Base-by-base conservation (phyloP, 768 basidiomycete genomes). In the Agrocybe chaxingu region DNA sequence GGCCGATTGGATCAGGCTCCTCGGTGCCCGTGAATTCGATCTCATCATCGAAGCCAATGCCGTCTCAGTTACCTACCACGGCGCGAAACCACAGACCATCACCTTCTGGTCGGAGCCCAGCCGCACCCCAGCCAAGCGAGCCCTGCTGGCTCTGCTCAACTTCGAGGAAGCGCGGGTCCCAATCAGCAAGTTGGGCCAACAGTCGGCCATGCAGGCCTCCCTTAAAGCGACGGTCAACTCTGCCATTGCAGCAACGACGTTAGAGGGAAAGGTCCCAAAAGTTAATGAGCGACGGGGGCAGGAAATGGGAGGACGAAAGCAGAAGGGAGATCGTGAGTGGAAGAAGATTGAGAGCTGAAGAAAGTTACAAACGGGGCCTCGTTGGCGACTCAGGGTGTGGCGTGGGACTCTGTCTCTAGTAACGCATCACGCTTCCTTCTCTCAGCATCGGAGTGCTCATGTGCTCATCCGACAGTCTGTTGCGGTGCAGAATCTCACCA, bases 1-100 rank as follows among this genome's bases (percentile, higher is more conserved):
- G 72, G 52, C 59, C 2, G 66, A 68, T 19, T 75, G 71, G 72
- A 69, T 73, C 53, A 43, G 52, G 2, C 59, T 64, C 31, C 58
- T 75, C 19, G 70, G 70, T 10, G 58, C 62, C 19, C 58, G 62
- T 10, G 61, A 65, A n/a, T 69, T 74, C 34, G 66, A 69, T 31
- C 62, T 74, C 36, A 53, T 67, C 46, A 60, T 75, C 50, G 59
- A 69, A 16, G 55, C 64, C 4, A 51, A 56, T 33, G 47, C 38
- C 8, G 64, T 71, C 38, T 57, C 62, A 18, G 64, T 70, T 34
- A 59, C 58, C 38, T 64, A 67, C 53, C 53, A 52, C 19, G 67
- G 63, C 19, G 44, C 56, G 40, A 54, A 57, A 32, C 63, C 59
- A 8, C 57, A 62, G 43, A 60, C 56, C 16, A 60, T 62, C 9